These are phyloP conservation scores for Cordyceps tenuipes DNA, from an alignment of 2,329 filamentous ascomycete genomes.

Conservation along the genomic window DNA sequence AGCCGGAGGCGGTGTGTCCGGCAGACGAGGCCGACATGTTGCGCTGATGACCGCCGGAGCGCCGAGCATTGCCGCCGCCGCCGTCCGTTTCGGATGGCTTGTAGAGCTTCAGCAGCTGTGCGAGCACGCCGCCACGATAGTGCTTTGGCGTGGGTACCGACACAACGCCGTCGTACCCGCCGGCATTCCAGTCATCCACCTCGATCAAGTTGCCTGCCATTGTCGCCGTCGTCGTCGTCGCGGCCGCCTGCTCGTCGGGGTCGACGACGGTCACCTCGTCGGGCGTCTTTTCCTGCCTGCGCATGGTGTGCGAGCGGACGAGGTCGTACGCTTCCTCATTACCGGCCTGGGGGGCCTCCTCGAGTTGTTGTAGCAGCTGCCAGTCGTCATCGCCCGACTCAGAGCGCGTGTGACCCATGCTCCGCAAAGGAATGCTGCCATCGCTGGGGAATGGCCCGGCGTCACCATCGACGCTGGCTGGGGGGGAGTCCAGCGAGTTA, in stretches of 20 bases:
- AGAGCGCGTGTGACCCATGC: conserved; percentile 17
- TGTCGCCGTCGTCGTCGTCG: conserved; percentile 9
- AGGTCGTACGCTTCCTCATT: conserved; percentile 34
- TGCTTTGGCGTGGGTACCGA: conserved; percentile 32
- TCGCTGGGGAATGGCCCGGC: conserved; percentile 18
- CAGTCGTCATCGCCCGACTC: conserved; percentile 13
- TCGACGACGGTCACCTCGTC: conserved; percentile 16
- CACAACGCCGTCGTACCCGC: conserved; percentile 33
- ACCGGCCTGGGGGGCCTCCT: conserved; percentile 17
- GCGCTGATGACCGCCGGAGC: conserved; percentile 15
- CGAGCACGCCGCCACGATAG: conserved; percentile 37
- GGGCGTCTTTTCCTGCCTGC: conserved; percentile 3
- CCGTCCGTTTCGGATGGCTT: conserved; percentile 26
- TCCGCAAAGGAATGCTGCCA: conserved; percentile 24
- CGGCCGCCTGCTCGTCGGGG: conserved; percentile 12
- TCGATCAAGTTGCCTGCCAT: conserved; percentile 8
- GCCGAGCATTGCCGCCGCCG: conserved; percentile 10
- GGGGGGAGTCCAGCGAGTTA: conserved; percentile 26
- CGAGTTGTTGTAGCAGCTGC: conserved; percentile 7
- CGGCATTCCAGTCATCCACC: conserved; percentile 29
- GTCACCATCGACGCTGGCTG: conserved; percentile 18
- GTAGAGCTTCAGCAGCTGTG: conserved; percentile 39
- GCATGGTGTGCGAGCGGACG: conserved; percentile 32
- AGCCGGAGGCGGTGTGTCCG: conserved; percentile 8
- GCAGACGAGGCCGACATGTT: conserved; percentile 13